Percentiles rank a stretch among this genome's conserved stretches.
phyloP scores from a whole-genome alignment of 179 eudicot species.

The Heliamphora pulchella region DNA sequence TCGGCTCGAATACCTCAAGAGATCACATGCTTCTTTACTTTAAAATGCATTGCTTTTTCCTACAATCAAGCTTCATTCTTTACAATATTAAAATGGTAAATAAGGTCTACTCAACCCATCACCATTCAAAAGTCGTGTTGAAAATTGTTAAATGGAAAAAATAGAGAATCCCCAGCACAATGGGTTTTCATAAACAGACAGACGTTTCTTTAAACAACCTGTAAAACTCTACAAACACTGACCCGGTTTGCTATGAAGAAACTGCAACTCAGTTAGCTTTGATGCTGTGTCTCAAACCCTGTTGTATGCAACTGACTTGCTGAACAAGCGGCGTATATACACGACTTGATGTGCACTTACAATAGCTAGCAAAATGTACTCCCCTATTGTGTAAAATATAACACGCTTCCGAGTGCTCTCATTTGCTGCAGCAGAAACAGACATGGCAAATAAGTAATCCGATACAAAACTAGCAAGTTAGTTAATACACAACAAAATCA shows the following conservation, averaged over 20 bases:
- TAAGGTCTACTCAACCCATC: background rate
- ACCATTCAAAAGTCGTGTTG: background rate
- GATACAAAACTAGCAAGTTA: background rate
- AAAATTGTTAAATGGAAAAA: background rate
- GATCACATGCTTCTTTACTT: background rate
- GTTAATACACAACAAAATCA: background rate
- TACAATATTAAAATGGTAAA: background rate
- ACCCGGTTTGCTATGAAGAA: background rate
- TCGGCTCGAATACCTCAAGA: background rate
- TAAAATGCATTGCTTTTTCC: background rate
- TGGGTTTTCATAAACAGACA: background rate
- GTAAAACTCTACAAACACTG: background rate
- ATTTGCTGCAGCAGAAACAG: constrained; percentile 53
- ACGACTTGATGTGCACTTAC: constrained; percentile 76
- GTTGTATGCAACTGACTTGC: constrained; percentile 79
- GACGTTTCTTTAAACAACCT: background rate
- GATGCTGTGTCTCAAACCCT: constrained; percentile 42
- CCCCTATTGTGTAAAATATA: constrained; percentile 75
- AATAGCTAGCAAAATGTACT: constrained; percentile 62
- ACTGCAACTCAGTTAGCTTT: background rate
- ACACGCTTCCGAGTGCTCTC: constrained; percentile 92
- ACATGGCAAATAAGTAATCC: background rate
- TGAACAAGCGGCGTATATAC: constrained; percentile 66
- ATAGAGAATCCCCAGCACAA: background rate
- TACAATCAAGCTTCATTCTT: background rate